Base-by-base conservation (phyloP, 257 asterid species). In the Nicotiana sylvestris region DNA sequence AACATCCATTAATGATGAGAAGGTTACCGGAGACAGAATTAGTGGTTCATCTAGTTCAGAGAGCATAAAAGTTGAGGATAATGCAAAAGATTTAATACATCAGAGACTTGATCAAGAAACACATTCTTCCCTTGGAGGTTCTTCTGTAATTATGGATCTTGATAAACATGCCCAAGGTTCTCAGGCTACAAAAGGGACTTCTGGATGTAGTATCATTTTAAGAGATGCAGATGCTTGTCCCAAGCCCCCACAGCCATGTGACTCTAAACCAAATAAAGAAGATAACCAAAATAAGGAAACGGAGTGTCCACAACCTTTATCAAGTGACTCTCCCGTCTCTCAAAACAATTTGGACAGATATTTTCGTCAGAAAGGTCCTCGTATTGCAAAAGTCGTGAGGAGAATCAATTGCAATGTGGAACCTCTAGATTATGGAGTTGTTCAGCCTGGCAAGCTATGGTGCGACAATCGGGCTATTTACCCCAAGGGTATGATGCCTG, bases 311-410 rank as follows among this genome's bases (percentile, higher is more conserved):
- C 92, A 84, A 81, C 88, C 85, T 80, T 83, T 78, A 61, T 84
- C 95, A 37, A 70, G 80, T 83, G 90, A 82, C 70, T 87, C 91
- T 81, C 84, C 93, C 61, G 84, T 86, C 77, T 82, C 90, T 56
- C 94, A 77, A 70, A 94, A 85, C 86, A 89, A 87, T 81, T 78
- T 93, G 89, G 98, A 94, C 85, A 88, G 92, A 82, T 91, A 85
- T 85, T 88, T 82, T 85, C 97, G 98, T 81, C 98, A 92, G 88
- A 94, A 92, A 89, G 99, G 99, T 49, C 99, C 99, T 82, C 98
- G 99, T 72, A 94, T 96, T 81, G 99, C 99, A 10, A 96, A 92
- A 87, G 98, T 96, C 66, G 93, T 96, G 67, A 89, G 98, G 89
- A 91, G 98, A 82, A 91, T 96, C 81, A 92, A 85, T 85, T 96